Percentiles rank a stretch among this genome's conserved stretches.
Conservation (phyloP, 257 asterid genomes). For the Cinchona pubescens region DNA sequence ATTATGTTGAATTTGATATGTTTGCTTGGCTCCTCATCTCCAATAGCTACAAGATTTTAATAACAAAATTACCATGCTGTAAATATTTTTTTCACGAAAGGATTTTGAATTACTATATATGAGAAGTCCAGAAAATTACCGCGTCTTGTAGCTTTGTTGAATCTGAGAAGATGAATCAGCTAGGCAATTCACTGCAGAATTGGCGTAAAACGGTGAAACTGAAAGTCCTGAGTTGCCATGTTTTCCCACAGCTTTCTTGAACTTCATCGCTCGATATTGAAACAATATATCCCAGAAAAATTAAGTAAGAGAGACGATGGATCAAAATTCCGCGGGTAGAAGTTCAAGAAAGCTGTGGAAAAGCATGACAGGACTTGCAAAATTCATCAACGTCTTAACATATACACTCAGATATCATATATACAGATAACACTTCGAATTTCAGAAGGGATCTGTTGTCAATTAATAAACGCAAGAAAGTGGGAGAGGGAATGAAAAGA, state of each 20-base stretch:
- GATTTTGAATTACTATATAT: too few species aligned
- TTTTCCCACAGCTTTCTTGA: slow-evolving; percentile 66
- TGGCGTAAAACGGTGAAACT: slow-evolving; percentile 3
- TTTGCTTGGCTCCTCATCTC: background rate
- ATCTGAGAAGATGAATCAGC: background rate
- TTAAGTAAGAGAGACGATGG: too few species aligned
- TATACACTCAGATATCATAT: slow-evolving; percentile 10
- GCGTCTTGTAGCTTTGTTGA: background rate
- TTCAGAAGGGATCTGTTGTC: background rate
- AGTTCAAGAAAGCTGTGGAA: slow-evolving; percentile 99
- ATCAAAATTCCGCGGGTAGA: slow-evolving; percentile 24
- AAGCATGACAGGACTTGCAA: slow-evolving; percentile 59
- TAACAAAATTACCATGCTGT: too few species aligned
- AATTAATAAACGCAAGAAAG: too few species aligned
- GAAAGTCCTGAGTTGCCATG: slow-evolving; percentile 50
- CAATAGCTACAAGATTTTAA: background rate
- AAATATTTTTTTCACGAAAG: background rate
- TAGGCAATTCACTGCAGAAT: background rate
- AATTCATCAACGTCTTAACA: background rate
- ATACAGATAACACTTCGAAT: background rate
- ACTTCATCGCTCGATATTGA: slow-evolving; percentile 27
- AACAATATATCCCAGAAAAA: too few species aligned
- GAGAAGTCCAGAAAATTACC: slow-evolving; percentile 21
- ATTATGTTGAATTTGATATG: background rate
- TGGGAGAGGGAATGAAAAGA: too few species aligned